Evolutionary conservation across 2,329 filamentous ascomycete species (phyloP).

Genomic region (Cordyceps javanica): DNA sequence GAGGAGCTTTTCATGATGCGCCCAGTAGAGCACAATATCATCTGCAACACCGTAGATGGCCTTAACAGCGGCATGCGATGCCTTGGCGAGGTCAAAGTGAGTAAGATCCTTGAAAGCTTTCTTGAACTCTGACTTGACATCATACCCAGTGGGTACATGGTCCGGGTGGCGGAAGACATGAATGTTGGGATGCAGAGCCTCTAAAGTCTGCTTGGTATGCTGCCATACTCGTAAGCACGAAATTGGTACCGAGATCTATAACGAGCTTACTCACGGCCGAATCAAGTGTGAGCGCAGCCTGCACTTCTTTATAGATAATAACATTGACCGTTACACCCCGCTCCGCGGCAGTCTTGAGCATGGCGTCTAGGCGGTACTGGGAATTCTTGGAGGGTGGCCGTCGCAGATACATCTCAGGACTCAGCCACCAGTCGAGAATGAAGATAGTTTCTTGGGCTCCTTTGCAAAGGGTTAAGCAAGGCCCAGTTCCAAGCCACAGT

Average conservation of each 20-base stretch:
- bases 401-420: conserved; percentile 80
- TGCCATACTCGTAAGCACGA: conserved; percentile 30
- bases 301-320: conserved; percentile 90
- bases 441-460: conserved; percentile 71
- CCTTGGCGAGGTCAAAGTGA: conserved; percentile 52
- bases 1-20: conserved; percentile 88
- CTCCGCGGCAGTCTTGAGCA: conserved; percentile 76
- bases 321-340: conserved; percentile 78
- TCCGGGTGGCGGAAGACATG: conserved; percentile 87
- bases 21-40: conserved; percentile 83
- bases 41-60: conserved; percentile 76
- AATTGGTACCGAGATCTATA: too few relatives aligned
- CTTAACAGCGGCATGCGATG: conserved; percentile 68
- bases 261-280: conserved; percentile 35
- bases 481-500: background rate
- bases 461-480: conserved; percentile 18
- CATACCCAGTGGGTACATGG: conserved; percentile 69
- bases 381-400: conserved; percentile 77
- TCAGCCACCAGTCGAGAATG: conserved; percentile 89
- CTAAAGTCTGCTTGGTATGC: conserved; percentile 75
- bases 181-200: conserved; percentile 76
- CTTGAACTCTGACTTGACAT: conserved; percentile 61
- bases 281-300: conserved; percentile 64
- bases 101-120: conserved; percentile 47
- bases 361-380: conserved; percentile 74